Percentiles rank a stretch among this genome's conserved stretches.
Conservation (phyloP, 169 alveolate species). For the Cystoisospora suis region DNA sequence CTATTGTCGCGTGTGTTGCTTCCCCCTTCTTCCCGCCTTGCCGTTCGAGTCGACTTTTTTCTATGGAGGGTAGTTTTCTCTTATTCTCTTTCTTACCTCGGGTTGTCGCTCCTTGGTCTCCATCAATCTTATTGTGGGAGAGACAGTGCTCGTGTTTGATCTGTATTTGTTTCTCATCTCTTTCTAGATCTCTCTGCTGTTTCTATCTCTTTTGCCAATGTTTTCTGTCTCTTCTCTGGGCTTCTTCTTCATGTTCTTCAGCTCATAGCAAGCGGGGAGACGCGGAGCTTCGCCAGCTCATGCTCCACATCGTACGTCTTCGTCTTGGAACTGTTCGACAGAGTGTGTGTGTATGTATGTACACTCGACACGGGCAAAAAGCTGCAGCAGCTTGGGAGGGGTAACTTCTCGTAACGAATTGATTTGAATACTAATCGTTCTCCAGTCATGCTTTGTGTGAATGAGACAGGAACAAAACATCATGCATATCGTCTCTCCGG, state of each 20-base stretch:
- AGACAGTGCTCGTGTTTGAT: too few species aligned
- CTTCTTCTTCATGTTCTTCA: not conserved
- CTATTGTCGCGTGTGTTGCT: not conserved
- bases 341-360: too few species aligned
- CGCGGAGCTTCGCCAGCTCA: conserved; percentile 16
- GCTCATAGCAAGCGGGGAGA: conserved; percentile 33
- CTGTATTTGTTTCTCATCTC: not conserved
- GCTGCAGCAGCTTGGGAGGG: too few species aligned
- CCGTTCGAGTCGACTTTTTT: too few species aligned
- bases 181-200: not conserved
- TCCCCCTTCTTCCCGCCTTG: too few species aligned
- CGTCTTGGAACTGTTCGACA: not conserved
- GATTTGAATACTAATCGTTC: too few species aligned
- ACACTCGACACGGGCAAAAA: too few species aligned
- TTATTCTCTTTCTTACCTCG: not conserved
- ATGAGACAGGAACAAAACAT: too few species aligned
- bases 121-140: not conserved
- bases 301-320: conserved; percentile 26
- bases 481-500: too few species aligned
- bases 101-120: not conserved
- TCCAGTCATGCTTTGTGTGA: too few species aligned
- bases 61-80: too few species aligned
- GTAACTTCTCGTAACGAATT: too few species aligned
- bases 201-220: not conserved
- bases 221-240: not conserved